Percentiles rank a stretch among this genome's conserved stretches.
phyloP scores from a whole-genome alignment of 228 moss, liverwort and hornwort genomes.

The Sphagnum fallax region DNA sequence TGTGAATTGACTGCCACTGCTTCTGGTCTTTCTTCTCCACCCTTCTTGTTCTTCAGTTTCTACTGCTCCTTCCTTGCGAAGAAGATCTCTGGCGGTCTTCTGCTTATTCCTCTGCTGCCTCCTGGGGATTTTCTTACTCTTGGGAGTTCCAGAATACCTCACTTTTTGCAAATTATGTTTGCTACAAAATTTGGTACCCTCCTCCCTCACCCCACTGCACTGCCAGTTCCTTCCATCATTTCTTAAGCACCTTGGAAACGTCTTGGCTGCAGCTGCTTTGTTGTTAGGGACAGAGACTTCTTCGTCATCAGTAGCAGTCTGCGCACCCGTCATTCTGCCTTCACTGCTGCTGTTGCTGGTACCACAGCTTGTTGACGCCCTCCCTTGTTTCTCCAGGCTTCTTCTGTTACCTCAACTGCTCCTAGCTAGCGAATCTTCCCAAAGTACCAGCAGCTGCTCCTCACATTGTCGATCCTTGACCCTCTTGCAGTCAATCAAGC shows the following conservation, averaged over 20 bases:
- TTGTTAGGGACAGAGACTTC: constrained; percentile 24
- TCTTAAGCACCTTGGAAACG: constrained; percentile 26
- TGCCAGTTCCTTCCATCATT: constrained; percentile 56
- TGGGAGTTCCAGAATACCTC: not conserved
- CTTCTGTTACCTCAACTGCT: too few relatives aligned
- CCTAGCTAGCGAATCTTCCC: too few relatives aligned
- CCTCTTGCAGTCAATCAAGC: too few relatives aligned
- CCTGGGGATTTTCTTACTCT: not conserved
- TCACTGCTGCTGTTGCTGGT: too few relatives aligned
- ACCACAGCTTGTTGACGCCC: too few relatives aligned
- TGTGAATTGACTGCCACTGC: not conserved
- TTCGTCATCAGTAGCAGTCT: too few relatives aligned
- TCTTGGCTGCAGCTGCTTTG: too few relatives aligned
- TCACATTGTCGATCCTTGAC: too few relatives aligned
- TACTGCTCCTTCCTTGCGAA: too few relatives aligned
- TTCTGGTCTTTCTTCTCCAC: not conserved
- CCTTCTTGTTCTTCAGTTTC: not conserved
- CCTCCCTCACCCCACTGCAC: constrained; percentile 22
- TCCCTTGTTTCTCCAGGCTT: too few relatives aligned
- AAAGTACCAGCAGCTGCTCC: too few relatives aligned
- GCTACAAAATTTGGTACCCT: constrained; percentile 38
- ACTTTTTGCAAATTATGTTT: constrained; percentile 9
- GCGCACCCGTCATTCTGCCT: too few relatives aligned
- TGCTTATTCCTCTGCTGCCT: not conserved
- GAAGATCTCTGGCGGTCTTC: not conserved